Conservation (phyloP, 352 stramenopile species). For the Globisporangium sylvaticum region DNA sequence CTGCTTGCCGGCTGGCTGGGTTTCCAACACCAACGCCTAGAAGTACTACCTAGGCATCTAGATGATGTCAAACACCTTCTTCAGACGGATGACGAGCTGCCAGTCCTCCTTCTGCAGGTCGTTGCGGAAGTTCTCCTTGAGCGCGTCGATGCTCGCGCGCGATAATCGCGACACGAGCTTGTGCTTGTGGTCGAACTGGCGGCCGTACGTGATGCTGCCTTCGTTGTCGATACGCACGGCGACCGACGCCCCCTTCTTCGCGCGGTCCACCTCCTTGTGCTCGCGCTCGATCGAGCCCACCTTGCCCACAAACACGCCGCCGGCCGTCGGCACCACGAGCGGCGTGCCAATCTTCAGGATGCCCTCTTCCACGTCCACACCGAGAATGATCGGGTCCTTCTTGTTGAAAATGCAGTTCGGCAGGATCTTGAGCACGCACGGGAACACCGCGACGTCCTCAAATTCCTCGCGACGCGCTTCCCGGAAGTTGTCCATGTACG, state of each 20-base stretch:
- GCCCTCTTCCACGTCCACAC: slow-evolving; percentile 95
- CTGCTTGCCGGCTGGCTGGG: too few species aligned
- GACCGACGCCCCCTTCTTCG: slow-evolving; percentile 92
- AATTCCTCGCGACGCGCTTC: slow-evolving; percentile 90
- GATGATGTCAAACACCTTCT: slow-evolving; percentile 98
- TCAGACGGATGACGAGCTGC: slow-evolving; percentile 98
- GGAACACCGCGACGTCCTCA: slow-evolving; percentile 91
- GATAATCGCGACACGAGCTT: slow-evolving; percentile 83
- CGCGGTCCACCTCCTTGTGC: slow-evolving; percentile 93
- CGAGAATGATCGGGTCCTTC: slow-evolving; percentile 99
- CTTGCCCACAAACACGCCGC: slow-evolving; percentile 89
- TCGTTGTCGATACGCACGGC: slow-evolving; percentile 98
- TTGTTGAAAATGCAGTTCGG: slow-evolving; percentile 99
- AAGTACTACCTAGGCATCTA: slow-evolving; percentile 58
- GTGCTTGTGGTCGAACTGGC: slow-evolving; percentile 95
- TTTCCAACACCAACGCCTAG: too few species aligned
- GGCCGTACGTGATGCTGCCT: slow-evolving; percentile 94
- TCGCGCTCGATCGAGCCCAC: slow-evolving; percentile 97
- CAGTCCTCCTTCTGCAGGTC: slow-evolving; percentile 98
- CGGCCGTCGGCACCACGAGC: slow-evolving; percentile 81
- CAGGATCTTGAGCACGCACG: slow-evolving; percentile 96
- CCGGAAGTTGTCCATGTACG: slow-evolving; percentile 96
- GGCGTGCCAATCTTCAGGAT: slow-evolving; percentile 98
- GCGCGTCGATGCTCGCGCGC: slow-evolving; percentile 95
- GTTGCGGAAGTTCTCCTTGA: slow-evolving; percentile 99